These are phyloP conservation scores for Phaeosphaeria sp. DNA, from an alignment of 2,329 filamentous ascomycete species.

Conservation along the genomic window DNA sequence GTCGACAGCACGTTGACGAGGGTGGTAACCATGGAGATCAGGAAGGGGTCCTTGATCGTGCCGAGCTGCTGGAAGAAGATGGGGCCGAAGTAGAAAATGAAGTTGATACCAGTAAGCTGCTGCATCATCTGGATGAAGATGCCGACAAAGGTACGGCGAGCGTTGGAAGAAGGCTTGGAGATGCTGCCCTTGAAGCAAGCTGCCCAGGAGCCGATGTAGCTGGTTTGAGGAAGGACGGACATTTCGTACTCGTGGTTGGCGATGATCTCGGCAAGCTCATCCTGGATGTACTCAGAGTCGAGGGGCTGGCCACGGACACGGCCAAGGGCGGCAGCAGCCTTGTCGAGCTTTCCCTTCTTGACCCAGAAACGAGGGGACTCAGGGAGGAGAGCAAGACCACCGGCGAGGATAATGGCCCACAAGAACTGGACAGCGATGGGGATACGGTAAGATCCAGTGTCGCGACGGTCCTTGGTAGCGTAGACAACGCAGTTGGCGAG, in stretches of 20 bases:
- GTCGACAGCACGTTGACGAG: constrained; percentile 80
- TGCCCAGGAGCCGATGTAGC: constrained; percentile 64
- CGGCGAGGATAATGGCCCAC: constrained; percentile 79
- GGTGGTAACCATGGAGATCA: constrained; percentile 76
- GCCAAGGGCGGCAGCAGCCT: constrained; percentile 69
- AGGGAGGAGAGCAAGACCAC: constrained; percentile 77
- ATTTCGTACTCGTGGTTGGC: constrained; percentile 92
- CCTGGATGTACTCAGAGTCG: constrained; percentile 78
- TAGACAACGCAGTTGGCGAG: constrained; percentile 80
- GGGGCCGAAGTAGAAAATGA: constrained; percentile 52
- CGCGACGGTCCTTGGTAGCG: constrained; percentile 67
- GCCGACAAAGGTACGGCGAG: constrained; percentile 56
- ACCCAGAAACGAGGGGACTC: constrained; percentile 89
- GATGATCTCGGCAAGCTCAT: constrained; percentile 84
- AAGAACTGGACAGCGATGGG: constrained; percentile 82
- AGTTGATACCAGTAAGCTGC: constrained; percentile 65
- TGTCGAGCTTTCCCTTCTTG: constrained; percentile 74
- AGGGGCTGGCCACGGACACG: constrained; percentile 76
- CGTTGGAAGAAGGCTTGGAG: constrained; percentile 58
- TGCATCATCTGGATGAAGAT: constrained; percentile 60
- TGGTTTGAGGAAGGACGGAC: constrained; percentile 54
- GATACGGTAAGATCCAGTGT: constrained; percentile 76
- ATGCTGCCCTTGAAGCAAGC: constrained; percentile 66
- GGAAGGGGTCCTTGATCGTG: constrained; percentile 60
- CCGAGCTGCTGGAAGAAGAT: constrained; percentile 50